These are phyloP conservation scores for Pythium utonaiense DNA, from an alignment of 352 stramenopile species.

Conservation along the genomic window DNA sequence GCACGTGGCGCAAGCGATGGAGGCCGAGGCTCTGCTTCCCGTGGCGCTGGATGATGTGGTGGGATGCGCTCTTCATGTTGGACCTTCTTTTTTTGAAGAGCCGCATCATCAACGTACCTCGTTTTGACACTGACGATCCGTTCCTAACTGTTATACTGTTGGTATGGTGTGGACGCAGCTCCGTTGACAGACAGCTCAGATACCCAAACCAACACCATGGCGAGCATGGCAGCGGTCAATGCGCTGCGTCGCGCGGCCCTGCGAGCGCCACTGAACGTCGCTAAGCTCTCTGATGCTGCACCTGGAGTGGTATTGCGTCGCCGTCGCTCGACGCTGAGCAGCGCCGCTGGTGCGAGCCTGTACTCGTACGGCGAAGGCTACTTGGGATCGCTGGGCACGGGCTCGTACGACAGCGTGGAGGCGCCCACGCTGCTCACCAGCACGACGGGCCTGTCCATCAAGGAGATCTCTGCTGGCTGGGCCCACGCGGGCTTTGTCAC, in stretches of 20 bases:
- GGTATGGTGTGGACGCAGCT: constrained; percentile 1
- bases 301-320: constrained; percentile 2
- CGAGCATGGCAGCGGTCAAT: background rate
- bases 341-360: constrained; percentile 14
- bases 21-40: no score
- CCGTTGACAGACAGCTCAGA: constrained; percentile 2
- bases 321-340: constrained; percentile 7
- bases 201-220: background rate
- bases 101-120: background rate
- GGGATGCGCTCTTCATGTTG: constrained; percentile 2
- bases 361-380: constrained; percentile 81
- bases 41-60: background rate
- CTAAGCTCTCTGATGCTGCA: background rate
- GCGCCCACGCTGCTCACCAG: constrained; percentile 40
- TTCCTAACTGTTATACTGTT: background rate
- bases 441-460: constrained; percentile 44
- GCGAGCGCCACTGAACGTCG: background rate
- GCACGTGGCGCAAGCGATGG: no score
- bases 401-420: constrained; percentile 53
- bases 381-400: constrained; percentile 67
- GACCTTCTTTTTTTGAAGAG: background rate
- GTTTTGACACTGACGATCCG: background rate
- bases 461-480: constrained; percentile 71
- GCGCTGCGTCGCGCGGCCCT: background rate
- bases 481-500: constrained; percentile 76